Base-by-base conservation (phyloP, 2,329 filamentous ascomycete genomes). In the Alternaria triticimaculans region DNA sequence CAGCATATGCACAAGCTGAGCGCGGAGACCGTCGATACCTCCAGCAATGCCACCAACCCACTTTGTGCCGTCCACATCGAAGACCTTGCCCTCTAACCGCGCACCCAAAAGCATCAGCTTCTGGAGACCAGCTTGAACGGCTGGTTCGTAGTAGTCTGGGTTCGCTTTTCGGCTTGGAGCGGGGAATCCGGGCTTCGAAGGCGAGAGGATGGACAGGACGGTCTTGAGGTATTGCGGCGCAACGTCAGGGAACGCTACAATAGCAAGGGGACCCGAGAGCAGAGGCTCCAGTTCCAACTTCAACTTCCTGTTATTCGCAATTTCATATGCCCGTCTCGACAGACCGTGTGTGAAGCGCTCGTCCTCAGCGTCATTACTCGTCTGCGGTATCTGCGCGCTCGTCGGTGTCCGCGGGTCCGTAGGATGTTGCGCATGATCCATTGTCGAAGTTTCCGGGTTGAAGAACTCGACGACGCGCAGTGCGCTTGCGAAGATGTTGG, bases 21-120 rank as follows among this genome's bases (percentile, higher is more conserved):
- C 90, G 69, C 93, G 87, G 75, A 99, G 84, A 5, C 92, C 92
- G 43, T 93, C 90, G 67, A 97, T 79, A 43, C 94, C 93, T 63
- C 93, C 93, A 70, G 91, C 85, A 72, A 98, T 96, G 37, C 90
- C 86, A 61, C 93, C 87, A 48, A 90, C 86, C 90, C 90, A 92
- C 74, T 85, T 88, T 26, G 86, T 84, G 58, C 92, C 91, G 11
- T 90, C 89, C 50, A 87, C 81, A 76, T 97, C 94, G 74, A 97
- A 94, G 30, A 93, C 88, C 79, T 89, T 90, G 66, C 92, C 92
- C 76, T 99, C 96, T 28, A 97, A 87, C 55, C 96, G 87, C 14
- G 94, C 94, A 57, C 94, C 96, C 14, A 99, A 83, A 33, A 99
- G 82, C 79, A 97, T 85, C 67, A 99, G 82, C 83, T 99, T 99